Base-by-base conservation (phyloP, 2,329 filamentous ascomycete species). In the Pseudogymnoascus sp. region DNA sequence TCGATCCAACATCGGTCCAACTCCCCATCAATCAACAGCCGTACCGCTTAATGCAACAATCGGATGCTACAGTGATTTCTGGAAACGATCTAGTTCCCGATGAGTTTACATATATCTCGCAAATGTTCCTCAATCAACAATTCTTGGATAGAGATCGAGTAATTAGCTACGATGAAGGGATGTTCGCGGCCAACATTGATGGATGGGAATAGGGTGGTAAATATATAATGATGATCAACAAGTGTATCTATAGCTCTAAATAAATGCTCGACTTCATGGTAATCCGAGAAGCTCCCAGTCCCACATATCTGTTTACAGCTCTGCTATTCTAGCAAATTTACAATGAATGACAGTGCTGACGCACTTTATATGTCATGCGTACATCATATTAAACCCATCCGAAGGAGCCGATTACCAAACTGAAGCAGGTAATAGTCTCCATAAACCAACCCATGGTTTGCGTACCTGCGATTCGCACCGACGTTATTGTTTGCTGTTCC, bases 71-170 rank as follows among this genome's bases (percentile, higher is more conserved):
- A 23, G 29, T 61, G 14, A 45, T 61, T 1, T 26, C 45, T 16
- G 45, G 62, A 10, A 38, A 26, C n/a, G 43, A 61, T 43, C 52
- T 65, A 2, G 61, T 52, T 4, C 39, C 61, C 12, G 69, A 70
- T 29, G 67, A 71, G n/a, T 43, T 69, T 11, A 63, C 65, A 37
- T 62, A 64, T 11, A 67, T 70, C 14, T 68, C 70, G 8, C 65
- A 66, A 19, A 65, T 68, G 37, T 63, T 71, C 63, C 59, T 68
- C 10, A 68, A 66, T 33, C 69, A 70, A 23, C 68, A 71, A 52
- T 72, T 67, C 31, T 64, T 67, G 2, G 70, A 68, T 19, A 63
- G 70, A 62, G 70, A 72, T 62, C 68, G 70, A 8, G 67, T 72
- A 1, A 71, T 72, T 61, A 72, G 61, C 23, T 68, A 68, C 49